Percentiles rank a stretch among this genome's conserved stretches.
phyloP scores from a whole-genome alignment of 768 basidiomycete species.

The Boletus coccyginus region DNA sequence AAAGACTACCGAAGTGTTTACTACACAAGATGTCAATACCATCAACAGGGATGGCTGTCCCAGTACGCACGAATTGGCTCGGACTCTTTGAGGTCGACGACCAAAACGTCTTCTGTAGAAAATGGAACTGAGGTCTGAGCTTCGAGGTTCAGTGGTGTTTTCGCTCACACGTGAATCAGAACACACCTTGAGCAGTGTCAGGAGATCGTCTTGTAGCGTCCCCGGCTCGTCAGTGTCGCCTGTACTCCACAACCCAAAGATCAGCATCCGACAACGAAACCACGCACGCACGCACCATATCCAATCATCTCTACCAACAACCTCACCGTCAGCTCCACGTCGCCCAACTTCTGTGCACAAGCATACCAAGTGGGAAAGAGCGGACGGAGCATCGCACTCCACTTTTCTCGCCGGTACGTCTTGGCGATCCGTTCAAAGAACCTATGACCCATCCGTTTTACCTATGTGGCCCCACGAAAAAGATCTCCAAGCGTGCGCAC shows the following conservation, averaged over 20 bases:
- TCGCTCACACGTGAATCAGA: not conserved
- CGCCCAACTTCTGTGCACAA: conserved; percentile 71
- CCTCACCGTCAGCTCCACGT: conserved; percentile 71
- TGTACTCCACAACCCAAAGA: conserved; percentile 26
- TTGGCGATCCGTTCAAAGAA: conserved; percentile 93
- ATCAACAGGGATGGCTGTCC: not conserved
- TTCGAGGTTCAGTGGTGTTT: not conserved
- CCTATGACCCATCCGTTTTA: conserved; percentile 34
- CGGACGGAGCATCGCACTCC: conserved; percentile 70
- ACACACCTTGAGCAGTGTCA: conserved; percentile 68
- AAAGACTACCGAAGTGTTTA: conserved; percentile 65
- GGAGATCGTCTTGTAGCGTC: conserved; percentile 63
- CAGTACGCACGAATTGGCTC: conserved; percentile 57
- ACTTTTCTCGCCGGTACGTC: conserved; percentile 83
- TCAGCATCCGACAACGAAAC: not conserved
- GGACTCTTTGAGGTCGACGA: conserved; percentile 62
- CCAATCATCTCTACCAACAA: conserved; percentile 83
- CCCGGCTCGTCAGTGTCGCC: conserved; percentile 46
- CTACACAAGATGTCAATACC: conserved; percentile 36
- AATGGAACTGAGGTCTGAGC: conserved; percentile 69
- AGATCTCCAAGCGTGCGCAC: conserved; percentile 35
- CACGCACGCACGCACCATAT: conserved; percentile 48
- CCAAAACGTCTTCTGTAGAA: conserved; percentile 50
- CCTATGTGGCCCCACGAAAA: no score
- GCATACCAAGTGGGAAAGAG: conserved; percentile 79